A percentile compares a stretch with the other conserved stretches of the same genome.
Conservation (phyloP, 176 grass and related monocot genomes). For the Saccharum spontaneum region DNA sequence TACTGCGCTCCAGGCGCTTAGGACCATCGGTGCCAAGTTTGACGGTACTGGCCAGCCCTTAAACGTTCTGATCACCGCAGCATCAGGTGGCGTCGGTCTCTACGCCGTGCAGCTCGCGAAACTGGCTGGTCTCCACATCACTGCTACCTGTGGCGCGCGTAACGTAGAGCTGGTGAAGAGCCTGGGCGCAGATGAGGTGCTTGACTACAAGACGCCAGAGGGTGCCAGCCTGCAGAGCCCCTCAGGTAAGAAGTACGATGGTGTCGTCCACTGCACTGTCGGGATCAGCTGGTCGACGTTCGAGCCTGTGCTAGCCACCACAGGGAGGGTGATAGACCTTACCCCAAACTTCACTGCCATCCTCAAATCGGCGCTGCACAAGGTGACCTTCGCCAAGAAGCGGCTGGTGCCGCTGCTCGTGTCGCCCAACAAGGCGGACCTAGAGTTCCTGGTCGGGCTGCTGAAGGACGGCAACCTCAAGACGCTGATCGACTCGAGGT, state of each 20-base stretch:
- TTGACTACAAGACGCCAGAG: constrained; percentile 63
- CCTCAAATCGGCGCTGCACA: constrained; percentile 37
- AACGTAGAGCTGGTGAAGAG: constrained; percentile 59
- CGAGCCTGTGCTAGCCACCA: constrained; percentile 31
- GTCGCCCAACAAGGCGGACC: constrained; percentile 32
- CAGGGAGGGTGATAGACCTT: constrained; percentile 57
- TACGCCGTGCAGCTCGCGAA: constrained; percentile 56
- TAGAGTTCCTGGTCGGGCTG: constrained; percentile 64
- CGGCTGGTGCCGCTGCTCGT: constrained; percentile 47
- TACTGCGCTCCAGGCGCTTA: constrained; percentile 44
- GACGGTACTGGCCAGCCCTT: constrained; percentile 45
- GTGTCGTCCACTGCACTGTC: constrained; percentile 52
- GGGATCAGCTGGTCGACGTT: constrained; percentile 54
- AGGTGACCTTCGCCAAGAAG: constrained; percentile 42
- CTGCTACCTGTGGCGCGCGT: constrained; percentile 49
- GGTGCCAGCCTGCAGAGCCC: constrained; percentile 58
- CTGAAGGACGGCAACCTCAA: constrained; percentile 54
- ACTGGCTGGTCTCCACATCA: constrained; percentile 55
- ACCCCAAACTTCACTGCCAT: constrained; percentile 24
- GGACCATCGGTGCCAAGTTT: constrained; percentile 47
- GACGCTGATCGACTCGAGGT: constrained; percentile 55
- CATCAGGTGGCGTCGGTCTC: constrained; percentile 57
- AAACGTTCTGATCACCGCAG: constrained; percentile 58
- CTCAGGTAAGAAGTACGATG: constrained; percentile 53
- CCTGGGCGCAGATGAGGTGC: constrained; percentile 68